These are phyloP conservation scores for Quercus wislizeni DNA, from an alignment of 306 rosid species.

Conservation along the genomic window DNA sequence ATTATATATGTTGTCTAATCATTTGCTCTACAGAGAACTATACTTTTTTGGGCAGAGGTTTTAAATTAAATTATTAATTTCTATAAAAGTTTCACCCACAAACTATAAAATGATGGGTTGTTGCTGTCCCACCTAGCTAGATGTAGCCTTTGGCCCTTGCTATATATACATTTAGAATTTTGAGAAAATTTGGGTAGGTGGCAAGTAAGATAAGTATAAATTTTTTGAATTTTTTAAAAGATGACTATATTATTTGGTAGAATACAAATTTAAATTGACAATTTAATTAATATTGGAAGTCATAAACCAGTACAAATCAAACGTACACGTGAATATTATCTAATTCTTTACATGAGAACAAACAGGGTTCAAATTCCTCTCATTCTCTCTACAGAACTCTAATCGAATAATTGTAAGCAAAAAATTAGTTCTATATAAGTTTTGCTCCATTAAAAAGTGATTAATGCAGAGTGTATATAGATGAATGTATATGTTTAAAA, in stretches of 20 bases:
- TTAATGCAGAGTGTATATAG: no score
- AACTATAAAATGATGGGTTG: not conserved
- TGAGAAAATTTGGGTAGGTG: not conserved
- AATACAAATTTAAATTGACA: not conserved
- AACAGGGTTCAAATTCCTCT: no score
- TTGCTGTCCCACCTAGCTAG: not conserved
- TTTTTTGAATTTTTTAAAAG: not conserved
- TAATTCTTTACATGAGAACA: no score
- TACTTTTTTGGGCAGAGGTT: not conserved
- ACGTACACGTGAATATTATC: no score
- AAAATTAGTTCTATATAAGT: no score
- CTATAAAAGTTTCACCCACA: not conserved
- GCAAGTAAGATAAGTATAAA: no score
- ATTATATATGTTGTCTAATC: not conserved
- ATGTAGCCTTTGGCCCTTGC: not conserved
- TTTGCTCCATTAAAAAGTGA: no score
- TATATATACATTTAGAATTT: not conserved
- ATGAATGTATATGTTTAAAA: no score
- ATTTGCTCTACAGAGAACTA: not conserved
- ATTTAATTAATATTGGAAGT: no score
- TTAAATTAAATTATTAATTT: not conserved
- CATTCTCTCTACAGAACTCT: no score
- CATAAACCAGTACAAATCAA: no score
- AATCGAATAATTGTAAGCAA: no score
- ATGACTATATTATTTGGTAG: not conserved